These are phyloP conservation scores for Neurospora sp. DNA, from an alignment of 495 filamentous ascomycete genomes.

Conservation along the genomic window DNA sequence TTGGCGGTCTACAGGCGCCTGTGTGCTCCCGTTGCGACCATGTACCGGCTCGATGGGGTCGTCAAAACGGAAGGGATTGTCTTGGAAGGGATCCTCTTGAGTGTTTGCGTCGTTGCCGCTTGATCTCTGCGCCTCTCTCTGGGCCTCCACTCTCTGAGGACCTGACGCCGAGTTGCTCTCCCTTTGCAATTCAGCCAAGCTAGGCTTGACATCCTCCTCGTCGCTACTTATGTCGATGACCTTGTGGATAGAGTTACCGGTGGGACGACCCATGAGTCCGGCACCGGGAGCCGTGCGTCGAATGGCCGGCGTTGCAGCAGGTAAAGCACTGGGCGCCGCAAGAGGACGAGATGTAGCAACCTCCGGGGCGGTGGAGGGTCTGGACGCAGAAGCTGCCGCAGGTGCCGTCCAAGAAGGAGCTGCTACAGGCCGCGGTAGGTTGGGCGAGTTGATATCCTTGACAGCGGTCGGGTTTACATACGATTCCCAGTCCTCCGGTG, in stretches of 20 bases:
- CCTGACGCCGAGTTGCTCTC: not conserved
- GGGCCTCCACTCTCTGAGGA: not conserved
- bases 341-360: not conserved
- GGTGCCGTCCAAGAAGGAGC: not conserved
- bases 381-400: not conserved
- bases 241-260: not conserved
- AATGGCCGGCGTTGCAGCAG: not conserved
- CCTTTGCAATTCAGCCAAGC: not conserved
- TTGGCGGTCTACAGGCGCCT: not conserved
- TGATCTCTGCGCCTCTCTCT: not conserved
- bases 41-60: not conserved
- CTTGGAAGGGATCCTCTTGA: not conserved
- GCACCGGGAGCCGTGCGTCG: not conserved
- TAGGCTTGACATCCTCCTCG: not conserved
- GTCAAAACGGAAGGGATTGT: not conserved
- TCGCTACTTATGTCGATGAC: not conserved
- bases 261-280: not conserved
- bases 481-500: not conserved
- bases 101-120: not conserved
- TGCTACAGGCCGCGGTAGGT: not conserved
- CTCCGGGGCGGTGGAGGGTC: not conserved
- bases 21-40: not conserved
- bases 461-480: not conserved
- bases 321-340: rapidly evolving
- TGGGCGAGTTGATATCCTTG: not conserved